These are phyloP conservation scores for Lagerstroemia speciosa DNA, from an alignment of 345 rosid genomes.

Conservation along the genomic window DNA sequence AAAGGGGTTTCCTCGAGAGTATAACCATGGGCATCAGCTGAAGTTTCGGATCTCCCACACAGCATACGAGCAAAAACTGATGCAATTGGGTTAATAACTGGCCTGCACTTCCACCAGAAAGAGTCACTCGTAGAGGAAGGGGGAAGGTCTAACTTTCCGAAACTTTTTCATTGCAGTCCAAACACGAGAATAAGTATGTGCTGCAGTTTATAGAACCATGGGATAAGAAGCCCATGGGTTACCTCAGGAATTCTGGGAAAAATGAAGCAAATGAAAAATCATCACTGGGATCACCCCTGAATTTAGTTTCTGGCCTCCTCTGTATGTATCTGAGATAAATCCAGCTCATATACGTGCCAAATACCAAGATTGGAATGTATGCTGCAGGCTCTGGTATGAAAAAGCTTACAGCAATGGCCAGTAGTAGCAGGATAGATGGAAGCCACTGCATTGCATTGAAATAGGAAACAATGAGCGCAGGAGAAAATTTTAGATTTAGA, in stretches of 20 bases:
- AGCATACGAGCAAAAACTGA: constrained; percentile 71
- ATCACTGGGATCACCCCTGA: constrained; percentile 88
- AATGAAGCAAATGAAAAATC: constrained; percentile 90
- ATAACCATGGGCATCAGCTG: constrained; percentile 40
- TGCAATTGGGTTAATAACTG: constrained; percentile 77
- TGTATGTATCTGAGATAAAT: constrained; percentile 85
- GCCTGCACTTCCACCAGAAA: constrained; percentile 34
- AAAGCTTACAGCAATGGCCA: constrained; percentile 68
- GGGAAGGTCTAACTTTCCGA: neutral
- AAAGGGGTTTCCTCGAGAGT: constrained; percentile 54
- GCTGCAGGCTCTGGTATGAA: constrained; percentile 57
- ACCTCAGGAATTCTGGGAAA: constrained; percentile 89
- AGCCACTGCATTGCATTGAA: constrained; percentile 62
- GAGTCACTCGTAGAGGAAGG: neutral
- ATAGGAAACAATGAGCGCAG: neutral
- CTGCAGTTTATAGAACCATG: neutral
- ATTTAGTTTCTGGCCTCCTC: constrained; percentile 75
- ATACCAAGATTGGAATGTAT: constrained; percentile 83
- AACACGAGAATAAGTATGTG: neutral
- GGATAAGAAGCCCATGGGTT: constrained; percentile 1
- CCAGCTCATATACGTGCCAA: constrained; percentile 92
- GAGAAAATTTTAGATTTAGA: constrained; percentile 3
- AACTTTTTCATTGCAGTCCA: neutral
- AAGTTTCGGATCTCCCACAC: constrained; percentile 60
- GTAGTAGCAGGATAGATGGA: constrained; percentile 61